A percentile compares a stretch with the other conserved stretches of the same genome.
Evolutionary conservation across 108 stramenopile species (phyloP).

Genomic region (Chaetoceros muelleri): DNA sequence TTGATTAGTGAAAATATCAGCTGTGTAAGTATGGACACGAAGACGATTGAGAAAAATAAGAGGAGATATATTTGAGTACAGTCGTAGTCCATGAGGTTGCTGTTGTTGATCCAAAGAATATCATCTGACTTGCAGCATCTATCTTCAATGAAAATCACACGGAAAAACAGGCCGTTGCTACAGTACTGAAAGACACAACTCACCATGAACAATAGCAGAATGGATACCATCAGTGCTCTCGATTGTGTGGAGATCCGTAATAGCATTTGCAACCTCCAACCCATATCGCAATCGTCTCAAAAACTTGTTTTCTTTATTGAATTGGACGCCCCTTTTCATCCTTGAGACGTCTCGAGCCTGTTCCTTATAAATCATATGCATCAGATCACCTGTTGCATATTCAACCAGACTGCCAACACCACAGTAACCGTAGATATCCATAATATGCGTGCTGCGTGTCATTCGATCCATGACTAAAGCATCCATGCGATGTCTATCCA

Average conservation of each 20-base stretch:
- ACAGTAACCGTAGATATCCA: conserved; percentile 4
- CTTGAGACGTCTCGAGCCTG: not conserved
- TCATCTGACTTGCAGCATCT: too few relatives aligned
- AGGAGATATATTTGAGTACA: too few relatives aligned
- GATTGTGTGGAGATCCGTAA: not conserved
- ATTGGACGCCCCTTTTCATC: not conserved
- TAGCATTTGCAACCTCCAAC: not conserved
- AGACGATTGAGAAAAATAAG: too few relatives aligned
- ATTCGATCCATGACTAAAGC: not conserved
- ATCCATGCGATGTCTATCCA: conserved; percentile 1
- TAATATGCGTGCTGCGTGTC: not conserved
- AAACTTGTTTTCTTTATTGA: too few relatives aligned
- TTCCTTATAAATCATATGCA: not conserved
- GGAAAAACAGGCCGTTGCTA: too few relatives aligned
- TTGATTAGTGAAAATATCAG: conserved; percentile 10
- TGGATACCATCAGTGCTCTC: not conserved
- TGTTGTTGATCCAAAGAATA: too few relatives aligned
- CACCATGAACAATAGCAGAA: not conserved
- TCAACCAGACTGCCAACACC: not conserved
- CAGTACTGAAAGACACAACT: not conserved
- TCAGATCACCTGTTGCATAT: not conserved
- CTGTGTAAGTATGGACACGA: too few relatives aligned
- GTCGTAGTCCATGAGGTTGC: too few relatives aligned
- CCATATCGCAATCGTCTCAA: not conserved
- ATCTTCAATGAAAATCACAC: too few relatives aligned